Evolutionary conservation across 768 basidiomycete genomes (phyloP).

Genomic region (Floccularia luteovirens): DNA sequence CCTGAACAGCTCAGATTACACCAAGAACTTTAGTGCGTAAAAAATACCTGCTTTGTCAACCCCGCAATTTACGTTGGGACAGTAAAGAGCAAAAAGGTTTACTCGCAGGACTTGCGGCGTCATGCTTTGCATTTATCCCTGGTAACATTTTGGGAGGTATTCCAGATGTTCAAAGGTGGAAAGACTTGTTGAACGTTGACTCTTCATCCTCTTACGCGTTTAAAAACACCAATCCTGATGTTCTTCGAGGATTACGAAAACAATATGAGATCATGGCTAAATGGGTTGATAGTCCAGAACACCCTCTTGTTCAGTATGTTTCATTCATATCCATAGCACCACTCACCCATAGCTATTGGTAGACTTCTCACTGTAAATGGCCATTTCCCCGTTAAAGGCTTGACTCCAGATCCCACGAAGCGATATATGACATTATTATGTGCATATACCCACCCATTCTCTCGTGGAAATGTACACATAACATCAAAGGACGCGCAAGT

Average conservation of each 20-base stretch:
- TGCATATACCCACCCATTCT: conserved; percentile 24
- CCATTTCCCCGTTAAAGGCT: conserved; percentile 3
- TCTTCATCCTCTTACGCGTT: conserved; percentile 4
- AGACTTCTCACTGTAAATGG: conserved; percentile 6
- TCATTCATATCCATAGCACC: conserved; percentile 5
- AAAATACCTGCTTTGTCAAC: not conserved
- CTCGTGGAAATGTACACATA: conserved; percentile 34
- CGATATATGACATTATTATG: conserved; percentile 12
- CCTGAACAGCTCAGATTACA: conserved; percentile 2
- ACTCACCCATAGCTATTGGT: not conserved
- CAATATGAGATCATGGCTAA: not conserved
- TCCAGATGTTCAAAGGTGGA: conserved; percentile 21
- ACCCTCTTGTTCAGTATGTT: conserved; percentile 12
- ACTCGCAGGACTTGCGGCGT: conserved; percentile 5
- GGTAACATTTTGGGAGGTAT: conserved; percentile 1
- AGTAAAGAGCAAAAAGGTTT: conserved; percentile 9
- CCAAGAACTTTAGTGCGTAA: conserved; percentile 8
- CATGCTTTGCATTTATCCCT: conserved; percentile 4
- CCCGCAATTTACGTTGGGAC: no score
- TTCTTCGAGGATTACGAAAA: conserved; percentile 2
- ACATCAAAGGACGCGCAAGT: conserved; percentile 30
- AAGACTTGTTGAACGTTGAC: conserved; percentile 25
- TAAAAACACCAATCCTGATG: not conserved
- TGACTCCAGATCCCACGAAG: conserved; percentile 10
- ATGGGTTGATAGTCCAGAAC: not conserved